Evolutionary conservation across 805 yeast genomes (phyloP).

Genomic region (Candida ascalaphidarum): DNA sequence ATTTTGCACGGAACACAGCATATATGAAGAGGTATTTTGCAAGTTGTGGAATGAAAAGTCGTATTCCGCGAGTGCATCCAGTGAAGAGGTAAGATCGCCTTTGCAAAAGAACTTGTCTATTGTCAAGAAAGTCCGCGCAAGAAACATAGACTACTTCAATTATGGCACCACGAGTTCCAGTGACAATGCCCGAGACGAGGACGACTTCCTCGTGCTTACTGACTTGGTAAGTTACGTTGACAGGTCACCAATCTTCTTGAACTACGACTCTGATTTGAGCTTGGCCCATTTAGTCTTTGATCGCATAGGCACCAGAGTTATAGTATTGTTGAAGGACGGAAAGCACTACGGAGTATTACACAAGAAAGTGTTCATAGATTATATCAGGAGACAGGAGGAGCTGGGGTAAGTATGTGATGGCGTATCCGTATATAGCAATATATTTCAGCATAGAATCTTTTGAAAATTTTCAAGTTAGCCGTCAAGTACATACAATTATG

Average conservation of each 20-base stretch:
- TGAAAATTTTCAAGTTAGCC: slow-evolving; percentile 5
- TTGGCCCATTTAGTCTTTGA: slow-evolving; percentile 45
- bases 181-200: too few relatives aligned
- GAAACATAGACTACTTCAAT: slow-evolving; percentile 1
- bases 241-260: slow-evolving; percentile 38
- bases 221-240: slow-evolving; percentile 38
- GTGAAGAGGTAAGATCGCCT: too few relatives aligned
- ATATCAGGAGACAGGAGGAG: slow-evolving; percentile 11
- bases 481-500: too few relatives aligned
- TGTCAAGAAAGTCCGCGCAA: not conserved
- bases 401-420: slow-evolving; percentile 1
- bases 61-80: too few relatives aligned
- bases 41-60: slow-evolving; percentile 5
- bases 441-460: slow-evolving; percentile 3
- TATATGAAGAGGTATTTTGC: slow-evolving; percentile 21
- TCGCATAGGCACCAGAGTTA: slow-evolving; percentile 43
- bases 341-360: slow-evolving; percentile 43
- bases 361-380: slow-evolving; percentile 45
- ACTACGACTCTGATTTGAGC: slow-evolving; percentile 38
- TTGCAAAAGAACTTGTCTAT: not conserved
- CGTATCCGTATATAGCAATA: slow-evolving; percentile 4
- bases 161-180: slow-evolving; percentile 1
- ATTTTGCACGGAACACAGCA: slow-evolving; percentile 13
- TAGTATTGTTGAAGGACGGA: slow-evolving; percentile 37
- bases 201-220: slow-evolving; percentile 11